Evolutionary conservation across 176 grass and related monocot species (phyloP).

Genomic region (Zoysia japonica): DNA sequence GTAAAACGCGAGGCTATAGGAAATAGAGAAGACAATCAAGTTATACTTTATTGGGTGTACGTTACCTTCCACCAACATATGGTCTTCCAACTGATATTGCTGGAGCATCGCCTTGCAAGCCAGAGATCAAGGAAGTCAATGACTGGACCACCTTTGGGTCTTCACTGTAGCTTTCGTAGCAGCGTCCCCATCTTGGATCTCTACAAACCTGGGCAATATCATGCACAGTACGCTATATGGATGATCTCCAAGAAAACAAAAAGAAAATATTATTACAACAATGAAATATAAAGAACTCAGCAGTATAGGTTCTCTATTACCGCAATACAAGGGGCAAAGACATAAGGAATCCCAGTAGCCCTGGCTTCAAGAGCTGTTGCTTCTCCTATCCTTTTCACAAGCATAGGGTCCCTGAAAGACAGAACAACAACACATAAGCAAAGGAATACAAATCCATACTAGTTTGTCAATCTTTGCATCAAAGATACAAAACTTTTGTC

Average conservation of each 20-base stretch:
- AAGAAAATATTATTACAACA: neutral
- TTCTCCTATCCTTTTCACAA: conserved; percentile 70
- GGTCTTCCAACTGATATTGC: conserved; percentile 47
- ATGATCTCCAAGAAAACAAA: conserved; percentile 9
- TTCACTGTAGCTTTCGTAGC: conserved; percentile 82
- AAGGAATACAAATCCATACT: neutral
- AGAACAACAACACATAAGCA: neutral
- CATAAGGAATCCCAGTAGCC: conserved; percentile 77
- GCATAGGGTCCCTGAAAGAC: conserved; percentile 50
- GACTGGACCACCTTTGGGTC: conserved; percentile 66
- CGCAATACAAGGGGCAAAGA: conserved; percentile 70
- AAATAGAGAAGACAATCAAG: neutral
- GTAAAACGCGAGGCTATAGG: neutral
- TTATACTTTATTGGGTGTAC: neutral
- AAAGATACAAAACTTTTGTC: neutral
- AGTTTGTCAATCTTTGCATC: too few relatives aligned
- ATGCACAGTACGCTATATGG: neutral
- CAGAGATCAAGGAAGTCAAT: conserved; percentile 64
- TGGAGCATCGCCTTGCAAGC: conserved; percentile 64
- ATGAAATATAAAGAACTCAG: neutral
- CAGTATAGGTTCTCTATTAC: conserved; percentile 34
- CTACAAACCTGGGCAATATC: conserved; percentile 61
- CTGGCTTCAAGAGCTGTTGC: conserved; percentile 83
- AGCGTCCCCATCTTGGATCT: conserved; percentile 89
- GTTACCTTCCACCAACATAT: conserved; percentile 66